These are phyloP conservation scores for Aspergillus sp. DNA, from an alignment of 2,329 filamentous ascomycete species.

Conservation along the genomic window DNA sequence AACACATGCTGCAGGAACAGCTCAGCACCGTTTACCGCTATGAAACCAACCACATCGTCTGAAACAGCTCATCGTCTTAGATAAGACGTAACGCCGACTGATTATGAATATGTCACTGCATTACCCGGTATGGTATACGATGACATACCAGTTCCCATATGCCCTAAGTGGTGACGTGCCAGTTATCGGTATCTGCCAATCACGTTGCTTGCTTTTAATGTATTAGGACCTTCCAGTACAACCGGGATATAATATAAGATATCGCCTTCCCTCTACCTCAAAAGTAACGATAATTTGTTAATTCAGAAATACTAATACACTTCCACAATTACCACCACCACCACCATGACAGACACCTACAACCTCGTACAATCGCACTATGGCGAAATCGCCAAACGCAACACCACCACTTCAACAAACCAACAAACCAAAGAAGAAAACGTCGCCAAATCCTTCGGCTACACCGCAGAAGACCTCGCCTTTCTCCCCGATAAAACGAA, in stretches of 20 bases:
- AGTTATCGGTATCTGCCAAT: not conserved
- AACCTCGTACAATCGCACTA: constrained; percentile 11
- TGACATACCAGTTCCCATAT: too few species aligned
- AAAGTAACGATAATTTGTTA: not conserved
- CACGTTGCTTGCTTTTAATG: not conserved
- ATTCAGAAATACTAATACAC: not conserved
- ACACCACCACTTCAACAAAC: constrained; percentile 29
- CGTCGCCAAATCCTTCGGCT: constrained; percentile 50
- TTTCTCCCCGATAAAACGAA: constrained; percentile 44
- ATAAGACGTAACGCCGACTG: too few species aligned
- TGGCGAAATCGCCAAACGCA: constrained; percentile 9
- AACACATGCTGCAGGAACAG: too few species aligned
- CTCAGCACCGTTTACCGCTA: too few species aligned
- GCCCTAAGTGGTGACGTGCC: not conserved
- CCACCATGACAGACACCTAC: constrained; percentile 4
- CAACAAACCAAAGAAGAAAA: constrained; percentile 31
- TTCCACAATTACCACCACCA: not conserved
- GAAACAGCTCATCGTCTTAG: too few species aligned
- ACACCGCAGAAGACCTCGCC: constrained; percentile 43
- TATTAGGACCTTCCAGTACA: not conserved
- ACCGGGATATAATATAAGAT: not conserved
- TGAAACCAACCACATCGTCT: too few species aligned
- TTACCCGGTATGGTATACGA: too few species aligned
- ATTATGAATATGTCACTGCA: too few species aligned
- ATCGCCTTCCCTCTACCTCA: not conserved